Evolutionary conservation across 176 grass and related monocot genomes (phyloP).

Genomic region (Phoenix dactylifera): DNA sequence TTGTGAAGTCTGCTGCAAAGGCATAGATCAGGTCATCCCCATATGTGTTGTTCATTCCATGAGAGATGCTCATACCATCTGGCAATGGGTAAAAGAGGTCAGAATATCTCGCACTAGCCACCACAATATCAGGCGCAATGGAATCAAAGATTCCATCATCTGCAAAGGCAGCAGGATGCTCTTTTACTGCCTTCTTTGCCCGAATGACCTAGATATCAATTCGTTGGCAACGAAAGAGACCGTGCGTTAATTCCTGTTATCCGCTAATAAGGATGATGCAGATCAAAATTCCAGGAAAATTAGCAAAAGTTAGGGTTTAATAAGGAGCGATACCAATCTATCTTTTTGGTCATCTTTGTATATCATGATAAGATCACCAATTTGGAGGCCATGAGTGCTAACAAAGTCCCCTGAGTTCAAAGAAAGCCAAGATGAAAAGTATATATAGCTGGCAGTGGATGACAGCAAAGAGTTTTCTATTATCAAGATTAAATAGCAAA

Average conservation of each 20-base stretch:
- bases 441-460: background rate
- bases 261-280: background rate
- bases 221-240: background rate
- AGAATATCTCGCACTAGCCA: conserved; percentile 56
- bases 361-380: conserved; percentile 85
- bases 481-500: background rate
- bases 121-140: conserved; percentile 66
- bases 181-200: conserved; percentile 50
- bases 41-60: conserved; percentile 36
- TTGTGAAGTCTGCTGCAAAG: conserved; percentile 26
- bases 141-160: conserved; percentile 72
- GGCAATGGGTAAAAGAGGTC: conserved; percentile 61
- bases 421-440: conserved; percentile 14
- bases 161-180: conserved; percentile 23
- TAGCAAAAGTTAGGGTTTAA: background rate
- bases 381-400: conserved; percentile 58
- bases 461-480: background rate
- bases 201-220: conserved; percentile 53
- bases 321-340: conserved; percentile 40
- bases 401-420: conserved; percentile 57
- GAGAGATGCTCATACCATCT: conserved; percentile 38
- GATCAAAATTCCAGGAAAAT: background rate
- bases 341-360: conserved; percentile 78
- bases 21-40: conserved; percentile 27
- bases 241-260: background rate